These are phyloP conservation scores for Paramyrothecium roridum DNA, from an alignment of 2,329 filamentous ascomycete species.

Conservation along the genomic window DNA sequence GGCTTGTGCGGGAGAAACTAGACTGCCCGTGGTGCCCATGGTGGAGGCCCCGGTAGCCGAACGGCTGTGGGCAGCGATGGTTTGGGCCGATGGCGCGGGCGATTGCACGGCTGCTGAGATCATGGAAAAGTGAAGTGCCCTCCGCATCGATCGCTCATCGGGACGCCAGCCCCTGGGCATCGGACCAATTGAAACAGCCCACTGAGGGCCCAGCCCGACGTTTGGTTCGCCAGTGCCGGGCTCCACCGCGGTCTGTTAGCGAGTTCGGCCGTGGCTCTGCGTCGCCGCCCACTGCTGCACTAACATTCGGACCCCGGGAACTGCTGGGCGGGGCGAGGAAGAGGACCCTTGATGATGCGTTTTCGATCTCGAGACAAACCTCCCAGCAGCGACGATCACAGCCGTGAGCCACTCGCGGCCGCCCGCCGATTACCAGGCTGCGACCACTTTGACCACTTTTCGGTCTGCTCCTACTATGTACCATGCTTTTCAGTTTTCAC, in stretches of 20 bases:
- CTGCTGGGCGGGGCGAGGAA: neutral
- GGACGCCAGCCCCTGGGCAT: neutral
- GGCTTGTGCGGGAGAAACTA: too few relatives aligned
- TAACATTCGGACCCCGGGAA: neutral
- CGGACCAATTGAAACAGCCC: neutral
- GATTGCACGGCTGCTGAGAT: neutral
- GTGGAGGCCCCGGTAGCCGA: too few relatives aligned
- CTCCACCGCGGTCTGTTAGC: neutral
- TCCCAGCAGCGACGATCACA: neutral
- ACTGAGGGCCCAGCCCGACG: too few relatives aligned
- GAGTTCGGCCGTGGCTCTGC: neutral
- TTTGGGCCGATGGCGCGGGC: neutral
- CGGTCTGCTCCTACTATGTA: neutral
- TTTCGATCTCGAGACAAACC: neutral
- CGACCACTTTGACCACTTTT: neutral
- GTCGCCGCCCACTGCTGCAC: neutral
- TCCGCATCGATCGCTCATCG: conserved; percentile 4
- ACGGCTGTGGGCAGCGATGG: too few relatives aligned
- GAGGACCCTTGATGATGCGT: neutral
- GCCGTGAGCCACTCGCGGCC: neutral
- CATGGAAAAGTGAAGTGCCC: neutral
- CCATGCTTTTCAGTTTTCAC: neutral
- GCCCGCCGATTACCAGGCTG: neutral
- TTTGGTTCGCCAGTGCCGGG: neutral
- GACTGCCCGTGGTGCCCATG: too few relatives aligned